Percentiles rank a stretch among this genome's conserved stretches.
phyloP scores from a whole-genome alignment of 495 filamentous ascomycete species.

The Lophium mytilinum region DNA sequence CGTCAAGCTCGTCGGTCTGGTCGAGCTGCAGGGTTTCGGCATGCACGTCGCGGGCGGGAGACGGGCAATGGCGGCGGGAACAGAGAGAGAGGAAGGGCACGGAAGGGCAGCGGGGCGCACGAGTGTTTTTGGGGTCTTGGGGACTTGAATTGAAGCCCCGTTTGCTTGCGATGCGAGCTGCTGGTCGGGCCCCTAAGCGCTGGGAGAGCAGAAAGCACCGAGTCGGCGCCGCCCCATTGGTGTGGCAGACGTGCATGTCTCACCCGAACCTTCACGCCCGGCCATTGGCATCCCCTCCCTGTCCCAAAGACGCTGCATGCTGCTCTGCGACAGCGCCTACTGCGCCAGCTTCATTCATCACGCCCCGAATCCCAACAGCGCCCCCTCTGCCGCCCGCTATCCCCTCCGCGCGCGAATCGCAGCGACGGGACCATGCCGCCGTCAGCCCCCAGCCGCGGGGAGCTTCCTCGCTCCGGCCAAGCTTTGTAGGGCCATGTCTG shows the following conservation, averaged over 20 bases:
- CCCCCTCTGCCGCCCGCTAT: neutral
- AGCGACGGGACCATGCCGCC: too few relatives aligned
- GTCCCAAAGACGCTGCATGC: too few relatives aligned
- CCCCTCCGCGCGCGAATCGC: too few relatives aligned
- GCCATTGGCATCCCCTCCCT: too few relatives aligned
- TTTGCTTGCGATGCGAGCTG: too few relatives aligned
- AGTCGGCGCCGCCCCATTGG: constrained; percentile 1
- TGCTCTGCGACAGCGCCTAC: neutral
- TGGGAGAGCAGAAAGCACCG: too few relatives aligned
- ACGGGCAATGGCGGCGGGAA: neutral
- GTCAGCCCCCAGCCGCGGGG: too few relatives aligned
- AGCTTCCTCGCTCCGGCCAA: constrained; percentile 2
- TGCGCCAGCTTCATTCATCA: constrained; percentile 6
- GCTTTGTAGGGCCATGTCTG: constrained; percentile 25
- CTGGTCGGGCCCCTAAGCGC: too few relatives aligned
- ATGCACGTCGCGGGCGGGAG: neutral
- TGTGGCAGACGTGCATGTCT: constrained; percentile 18
- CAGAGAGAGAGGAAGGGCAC: neutral
- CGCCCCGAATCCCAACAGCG: neutral
- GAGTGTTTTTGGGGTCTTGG: too few relatives aligned
- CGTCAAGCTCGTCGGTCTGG: neutral
- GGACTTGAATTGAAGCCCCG: too few relatives aligned
- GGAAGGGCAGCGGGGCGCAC: too few relatives aligned
- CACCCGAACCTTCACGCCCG: too few relatives aligned
- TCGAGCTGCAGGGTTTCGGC: neutral